Evolutionary conservation across 1,284 basidiomycete genomes (phyloP), one percentile per base, ranked within the genome.

Genomic region (Ganoderma boninense): DNA sequence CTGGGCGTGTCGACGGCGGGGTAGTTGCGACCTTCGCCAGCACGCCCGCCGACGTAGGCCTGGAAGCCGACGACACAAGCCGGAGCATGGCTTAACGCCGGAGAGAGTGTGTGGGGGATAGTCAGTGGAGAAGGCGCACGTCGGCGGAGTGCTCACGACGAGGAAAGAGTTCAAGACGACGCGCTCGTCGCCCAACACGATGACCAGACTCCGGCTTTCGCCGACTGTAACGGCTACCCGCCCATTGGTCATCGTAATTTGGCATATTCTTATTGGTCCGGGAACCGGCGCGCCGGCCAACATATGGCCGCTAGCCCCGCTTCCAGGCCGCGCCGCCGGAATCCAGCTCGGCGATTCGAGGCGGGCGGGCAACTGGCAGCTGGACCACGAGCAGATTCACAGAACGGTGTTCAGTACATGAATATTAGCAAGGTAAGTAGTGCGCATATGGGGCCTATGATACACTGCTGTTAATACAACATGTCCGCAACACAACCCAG

Each of bases 31-130:
- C 87, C 80, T 89, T 90, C 79, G 87, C 89, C 84, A 92, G 85
- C 84, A 87, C 84, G 76, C 90, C 89, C 84, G 87, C 85, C 77
- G 89, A 87, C 73, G 89, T 80, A 72, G 90, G 88, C 79, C 89
- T 79, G 52, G 82, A 81, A 71, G 80, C 81, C 70, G 80, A 85
- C 78, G 89, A 87, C 67, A 91, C 90, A 74, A 91, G 82, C 78
- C 91, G 87, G 79, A 91, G 82, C 91, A 92, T 92, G 72, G 74
- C 79, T 69, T 40, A 66, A 43, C 67, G 73, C 73, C 75, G 65
- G 63, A 52, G 46, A 67, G 68, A 69, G 64, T 65, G 68, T 70
- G 61, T 66, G n/a, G 71, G 61, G 46, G 57, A 63, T 62, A 62
- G 69, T 29, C 57, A 65, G 52, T 35, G 67, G 68, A 71, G 72